Evolutionary conservation across 192 early-diverging fungal genomes (phyloP), one percentile per base, ranked within the genome.

Genomic region (Linnemannia hyalina): DNA sequence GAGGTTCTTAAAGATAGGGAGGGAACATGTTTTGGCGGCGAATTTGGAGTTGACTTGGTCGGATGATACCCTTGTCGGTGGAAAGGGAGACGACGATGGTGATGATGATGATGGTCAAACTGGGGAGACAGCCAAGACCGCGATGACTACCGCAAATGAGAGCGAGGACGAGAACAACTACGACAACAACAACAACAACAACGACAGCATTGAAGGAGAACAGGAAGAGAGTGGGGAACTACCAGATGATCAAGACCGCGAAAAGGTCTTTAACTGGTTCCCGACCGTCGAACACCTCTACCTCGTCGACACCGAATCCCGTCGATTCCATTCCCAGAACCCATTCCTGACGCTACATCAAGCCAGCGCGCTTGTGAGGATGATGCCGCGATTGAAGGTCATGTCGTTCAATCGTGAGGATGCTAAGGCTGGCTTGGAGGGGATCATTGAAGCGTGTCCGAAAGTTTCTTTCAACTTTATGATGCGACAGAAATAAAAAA

Each of bases 301-400:
- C 35, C 26, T 75, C n/a, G 38, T 60, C 22, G 83, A 86, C 20
- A 40, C 68, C 16, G 26, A 54, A 9, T 4, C 13, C 32, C 22
- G 13, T 26, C 7, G 40, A 18, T 42, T 44, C 22, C 18, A 32
- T 32, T n/a, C 35, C 29, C 20, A 7, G 26, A 16, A 38, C 38
- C 44, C 57, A 38, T 52, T 70, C 42, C 70, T 81, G 10, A 75
- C 36, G 2, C 49, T 18, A 4, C 80, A 75, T 36, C 74, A 70
- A 42, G 80, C 74, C 1, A 70, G 73, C 35, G 80, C 74, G 22
- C 15, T 81, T 23, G 74, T 81, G 32, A 22, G 23, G 35, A 75
- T 70, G 68, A 81, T 81, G 80, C 80, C 80, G 4, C 47, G 49
- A 26, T 23, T 81, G 15, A 81, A 81, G 60, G 72, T 52, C 26